Percentiles rank a stretch among this genome's conserved stretches.
phyloP scores from a whole-genome alignment of 169 alveolate genomes.

The Eimeria acervulina region DNA sequence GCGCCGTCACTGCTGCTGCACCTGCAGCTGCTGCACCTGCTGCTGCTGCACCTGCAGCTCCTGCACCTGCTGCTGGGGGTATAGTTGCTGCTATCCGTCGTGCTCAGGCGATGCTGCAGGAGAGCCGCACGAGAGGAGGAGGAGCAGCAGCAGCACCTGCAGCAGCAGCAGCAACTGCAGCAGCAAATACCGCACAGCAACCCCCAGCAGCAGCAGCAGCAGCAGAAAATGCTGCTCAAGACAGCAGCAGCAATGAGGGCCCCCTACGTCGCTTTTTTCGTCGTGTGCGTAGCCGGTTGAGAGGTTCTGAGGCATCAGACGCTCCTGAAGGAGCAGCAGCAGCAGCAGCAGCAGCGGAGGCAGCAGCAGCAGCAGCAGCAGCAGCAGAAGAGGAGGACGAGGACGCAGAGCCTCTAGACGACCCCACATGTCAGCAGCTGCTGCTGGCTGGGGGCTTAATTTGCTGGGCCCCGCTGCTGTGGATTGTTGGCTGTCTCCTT shows the following conservation, averaged over 20 bases:
- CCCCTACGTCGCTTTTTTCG: neutral
- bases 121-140: neutral
- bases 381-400: constrained; percentile 45
- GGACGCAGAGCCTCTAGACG: neutral
- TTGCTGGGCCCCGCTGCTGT: constrained; percentile 62
- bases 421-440: constrained; percentile 72
- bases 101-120: constrained; percentile 29
- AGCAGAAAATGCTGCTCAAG: neutral
- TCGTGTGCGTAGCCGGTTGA: neutral
- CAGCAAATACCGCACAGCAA: neutral
- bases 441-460: constrained; percentile 62
- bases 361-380: constrained; percentile 15
- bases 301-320: neutral
- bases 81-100: neutral
- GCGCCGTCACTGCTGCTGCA: neutral
- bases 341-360: neutral
- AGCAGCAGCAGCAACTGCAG: too few species aligned
- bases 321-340: neutral
- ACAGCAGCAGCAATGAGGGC: constrained; percentile 45
- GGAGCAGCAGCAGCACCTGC: neutral
- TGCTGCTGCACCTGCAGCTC: neutral
- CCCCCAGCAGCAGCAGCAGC: constrained; percentile 45
- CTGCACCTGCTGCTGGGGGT: neutral
- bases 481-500: constrained; percentile 52
- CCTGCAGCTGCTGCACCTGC: constrained; percentile 1